Evolutionary conservation across 1,284 basidiomycete species (phyloP), one percentile per base, ranked within the genome.

Genomic region (Tausonia pullulans): DNA sequence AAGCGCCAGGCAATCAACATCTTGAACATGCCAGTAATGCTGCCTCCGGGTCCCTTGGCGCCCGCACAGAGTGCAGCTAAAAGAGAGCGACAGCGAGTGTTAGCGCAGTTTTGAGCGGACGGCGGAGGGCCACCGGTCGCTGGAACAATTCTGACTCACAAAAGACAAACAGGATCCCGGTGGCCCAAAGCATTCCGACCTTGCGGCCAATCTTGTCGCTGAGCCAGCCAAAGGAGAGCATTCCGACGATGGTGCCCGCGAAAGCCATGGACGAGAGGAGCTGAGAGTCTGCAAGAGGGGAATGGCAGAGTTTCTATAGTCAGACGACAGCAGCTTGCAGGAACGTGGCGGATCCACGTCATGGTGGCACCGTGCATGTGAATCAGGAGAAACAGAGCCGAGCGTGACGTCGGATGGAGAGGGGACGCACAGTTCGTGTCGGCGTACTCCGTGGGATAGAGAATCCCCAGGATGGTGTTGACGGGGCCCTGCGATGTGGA

Each of bases 211-310:
- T 45, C 9, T 54, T 53, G 53, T 65, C 64, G 7, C 10, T 13
- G 5, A 58, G n/a, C 41, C 48, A n/a, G 6, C 64, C 64, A n/a
- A 65, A 65, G 41, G 58, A 43, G 7, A 65, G 60, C 64, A 65
- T 65, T 2, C 64, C 64, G 8, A 61, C 50, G 13, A 65, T 44
- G 4, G 64, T 65, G 0, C 64, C 64, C 1, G 60, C 60, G 40
- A 65, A 65, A 7, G 64, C 64, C 64, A 65, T 65, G 8, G 54
- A 58, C 6, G 64, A 58, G 3, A 65, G 60, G 8, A 65, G 56
- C 16, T 62, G 64, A 5, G 54, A 57, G 52, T 65, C 60, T 64
- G 51, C 6, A 41, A 39, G 13, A 49, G 43, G 16, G 16, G 54
- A 41, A 62, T 5, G 43, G 54, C 3, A 16, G n/a, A 58, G 56